Evolutionary conservation across 2,329 filamentous ascomycete genomes (phyloP), one percentile per base, ranked within the genome.

Genomic region (Anisogramma anomala): DNA sequence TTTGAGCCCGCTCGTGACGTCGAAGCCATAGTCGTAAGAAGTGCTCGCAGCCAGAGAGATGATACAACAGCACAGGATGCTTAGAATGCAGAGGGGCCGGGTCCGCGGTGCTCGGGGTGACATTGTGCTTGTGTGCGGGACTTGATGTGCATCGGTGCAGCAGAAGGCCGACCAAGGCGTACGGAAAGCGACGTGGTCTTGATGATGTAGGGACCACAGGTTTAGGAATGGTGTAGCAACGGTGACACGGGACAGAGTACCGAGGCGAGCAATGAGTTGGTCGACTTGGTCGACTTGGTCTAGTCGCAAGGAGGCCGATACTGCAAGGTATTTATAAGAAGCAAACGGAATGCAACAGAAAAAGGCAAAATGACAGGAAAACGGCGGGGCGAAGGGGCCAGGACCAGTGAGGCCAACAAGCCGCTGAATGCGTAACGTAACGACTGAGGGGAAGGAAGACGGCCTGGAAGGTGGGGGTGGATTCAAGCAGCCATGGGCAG

Each of bases 1-100:
- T 6, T 35, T 41, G 14, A 60, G 54, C 18, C 67, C 51, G 8
- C 50, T 53, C 20, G 58, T 52, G 15, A 63, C 54, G 47, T 68
- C 64, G 39, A 65, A 60, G n/a, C 70, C 71, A 51, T 73, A 75
- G 49, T 74, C 55, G 49, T 76, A 76, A n/a, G 53, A 52, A 22
- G 53, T 52, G 38, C 41, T 45, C 17, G 50, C 17, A 17, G 37
- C 46, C 17, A 41, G 10, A 13, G 41, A 44, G 35, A 44, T 26
- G 10, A 42, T 44, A 13, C 36, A 47, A 15, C 37, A 47, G 41
- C 25, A 44, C 19, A 44, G 27, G 8, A 51, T 32, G 15, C 38
- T 35, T 28, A 50, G 22, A 17, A 30, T 45, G 22, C 35, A 43
- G 33, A 47, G 13, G 28, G 28, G 10, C 10, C 18, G 36, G 7